Evolutionary conservation across 2,329 filamentous ascomycete species (phyloP).

Genomic region (Fusarium sp.): DNA sequence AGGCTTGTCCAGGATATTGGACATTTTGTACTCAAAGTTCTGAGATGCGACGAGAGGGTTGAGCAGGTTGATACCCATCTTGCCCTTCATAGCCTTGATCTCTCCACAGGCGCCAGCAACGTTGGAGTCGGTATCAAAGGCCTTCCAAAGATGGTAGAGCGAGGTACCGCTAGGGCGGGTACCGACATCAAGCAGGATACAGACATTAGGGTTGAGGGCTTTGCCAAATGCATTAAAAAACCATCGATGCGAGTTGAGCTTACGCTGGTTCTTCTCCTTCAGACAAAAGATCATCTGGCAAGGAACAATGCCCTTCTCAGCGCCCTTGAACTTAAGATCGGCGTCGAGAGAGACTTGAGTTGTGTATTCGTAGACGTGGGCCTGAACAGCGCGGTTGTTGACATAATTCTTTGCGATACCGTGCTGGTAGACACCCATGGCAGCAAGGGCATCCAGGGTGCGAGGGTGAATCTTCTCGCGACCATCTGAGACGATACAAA

Average conservation of each 20-base stretch:
- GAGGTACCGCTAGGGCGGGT: conserved; percentile 90
- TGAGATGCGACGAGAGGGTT: conserved; percentile 97
- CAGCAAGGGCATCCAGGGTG: conserved; percentile 92
- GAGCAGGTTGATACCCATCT: conserved; percentile 82
- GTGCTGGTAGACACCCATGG: conserved; percentile 97
- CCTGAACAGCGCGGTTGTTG: conserved; percentile 94
- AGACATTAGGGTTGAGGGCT: conserved; percentile 94
- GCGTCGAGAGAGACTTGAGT: conserved; percentile 96
- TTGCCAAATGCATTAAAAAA: conserved; percentile 99
- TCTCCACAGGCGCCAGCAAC: conserved; percentile 97
- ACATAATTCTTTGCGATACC: conserved; percentile 99
- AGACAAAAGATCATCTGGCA: conserved; percentile 99
- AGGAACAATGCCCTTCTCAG: conserved; percentile 98
- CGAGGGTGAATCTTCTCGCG: conserved; percentile 90
- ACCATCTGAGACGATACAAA: conserved; percentile 95
- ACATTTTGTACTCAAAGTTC: conserved; percentile 99
- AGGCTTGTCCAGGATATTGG: conserved; percentile 97
- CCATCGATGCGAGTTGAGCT: conserved; percentile 98
- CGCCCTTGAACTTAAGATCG: conserved; percentile 98
- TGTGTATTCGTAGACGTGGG: conserved; percentile 98
- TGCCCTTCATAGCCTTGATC: conserved; percentile 97
- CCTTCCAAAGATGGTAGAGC: conserved; percentile 99
- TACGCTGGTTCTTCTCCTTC: conserved; percentile 97
- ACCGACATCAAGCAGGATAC: conserved; percentile 95
- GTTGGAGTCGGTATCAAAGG: conserved; percentile 97